Evolutionary conservation across 2,329 filamentous ascomycete genomes (phyloP).

Genomic region (Tolypocladium tundrense): DNA sequence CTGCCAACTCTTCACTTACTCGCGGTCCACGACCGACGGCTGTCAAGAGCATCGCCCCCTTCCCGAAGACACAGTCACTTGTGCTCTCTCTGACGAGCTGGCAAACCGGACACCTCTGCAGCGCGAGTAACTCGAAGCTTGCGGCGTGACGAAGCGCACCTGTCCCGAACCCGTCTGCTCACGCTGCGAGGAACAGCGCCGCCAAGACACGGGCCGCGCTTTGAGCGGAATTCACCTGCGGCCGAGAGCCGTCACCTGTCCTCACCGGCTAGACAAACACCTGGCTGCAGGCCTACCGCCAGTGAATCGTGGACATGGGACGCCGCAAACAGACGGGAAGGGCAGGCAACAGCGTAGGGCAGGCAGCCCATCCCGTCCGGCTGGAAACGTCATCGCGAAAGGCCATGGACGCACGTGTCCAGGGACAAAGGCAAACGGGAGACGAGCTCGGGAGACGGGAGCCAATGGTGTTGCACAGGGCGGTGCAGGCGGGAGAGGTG

Average conservation of each 20-base stretch:
- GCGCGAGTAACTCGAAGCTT: not conserved
- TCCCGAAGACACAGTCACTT: not conserved
- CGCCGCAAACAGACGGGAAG: not conserved
- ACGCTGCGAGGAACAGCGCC: not conserved
- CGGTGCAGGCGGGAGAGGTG: not conserved
- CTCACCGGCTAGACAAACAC: not conserved
- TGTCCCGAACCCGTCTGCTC: not conserved
- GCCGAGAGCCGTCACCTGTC: not conserved
- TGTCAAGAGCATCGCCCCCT: not conserved
- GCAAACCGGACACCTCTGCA: not conserved
- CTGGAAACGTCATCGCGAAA: not conserved
- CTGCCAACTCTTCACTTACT: not conserved
- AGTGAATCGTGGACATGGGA: not conserved
- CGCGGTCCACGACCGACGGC: not conserved
- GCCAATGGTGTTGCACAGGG: not conserved
- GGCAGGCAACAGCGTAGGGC: not conserved
- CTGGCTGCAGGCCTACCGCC: not conserved
- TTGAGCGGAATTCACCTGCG: not conserved
- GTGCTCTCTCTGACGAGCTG: not conserved
- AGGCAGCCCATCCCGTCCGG: not conserved
- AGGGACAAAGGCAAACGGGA: not conserved
- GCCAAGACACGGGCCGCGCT: not conserved
- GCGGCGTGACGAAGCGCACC: not conserved
- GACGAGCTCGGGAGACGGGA: not conserved
- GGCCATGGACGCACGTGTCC: not conserved